Conservation (phyloP, 768 basidiomycete genomes). For the Hysterangium stoloniferum region DNA sequence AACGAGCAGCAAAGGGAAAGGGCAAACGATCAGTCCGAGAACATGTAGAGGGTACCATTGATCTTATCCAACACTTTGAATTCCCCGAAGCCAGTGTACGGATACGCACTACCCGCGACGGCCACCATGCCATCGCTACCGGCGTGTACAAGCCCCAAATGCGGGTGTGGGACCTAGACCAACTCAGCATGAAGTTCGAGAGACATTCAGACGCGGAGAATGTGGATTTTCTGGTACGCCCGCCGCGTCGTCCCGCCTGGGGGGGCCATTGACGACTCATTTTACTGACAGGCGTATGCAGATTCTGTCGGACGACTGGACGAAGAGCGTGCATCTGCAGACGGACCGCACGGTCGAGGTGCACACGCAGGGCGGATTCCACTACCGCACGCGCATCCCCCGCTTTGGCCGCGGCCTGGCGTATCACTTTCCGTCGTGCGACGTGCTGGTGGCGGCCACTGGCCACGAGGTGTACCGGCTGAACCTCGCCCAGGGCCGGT, state of each 20-base stretch:
- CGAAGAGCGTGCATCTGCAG: constrained; percentile 95
- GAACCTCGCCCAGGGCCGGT: constrained; percentile 92
- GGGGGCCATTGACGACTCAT: not conserved
- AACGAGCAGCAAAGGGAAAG: constrained; percentile 54
- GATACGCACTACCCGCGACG: constrained; percentile 85
- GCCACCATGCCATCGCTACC: constrained; percentile 87
- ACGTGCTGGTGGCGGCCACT: constrained; percentile 76
- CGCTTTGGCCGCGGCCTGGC: constrained; percentile 87
- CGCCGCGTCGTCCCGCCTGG: constrained; percentile 24
- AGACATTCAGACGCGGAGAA: constrained; percentile 95
- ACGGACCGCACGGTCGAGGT: constrained; percentile 90
- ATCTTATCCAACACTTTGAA: constrained; percentile 92
- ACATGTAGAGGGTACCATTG: constrained; percentile 76
- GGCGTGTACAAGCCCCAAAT: constrained; percentile 98
- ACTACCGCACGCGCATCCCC: constrained; percentile 91
- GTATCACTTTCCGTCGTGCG: constrained; percentile 92
- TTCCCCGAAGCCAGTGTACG: constrained; percentile 95
- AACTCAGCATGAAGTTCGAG: constrained; percentile 91
- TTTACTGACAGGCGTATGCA: constrained; percentile 25
- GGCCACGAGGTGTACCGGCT: constrained; percentile 88
- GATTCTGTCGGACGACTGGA: constrained; percentile 98
- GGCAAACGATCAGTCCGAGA: constrained; percentile 58
- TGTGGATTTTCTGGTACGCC: constrained; percentile 93
- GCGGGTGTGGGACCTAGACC: constrained; percentile 89
- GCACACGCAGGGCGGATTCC: constrained; percentile 89